phyloP scores from a whole-genome alignment of 2,329 filamentous ascomycete genomes.

The Dendryphion nanum region DNA sequence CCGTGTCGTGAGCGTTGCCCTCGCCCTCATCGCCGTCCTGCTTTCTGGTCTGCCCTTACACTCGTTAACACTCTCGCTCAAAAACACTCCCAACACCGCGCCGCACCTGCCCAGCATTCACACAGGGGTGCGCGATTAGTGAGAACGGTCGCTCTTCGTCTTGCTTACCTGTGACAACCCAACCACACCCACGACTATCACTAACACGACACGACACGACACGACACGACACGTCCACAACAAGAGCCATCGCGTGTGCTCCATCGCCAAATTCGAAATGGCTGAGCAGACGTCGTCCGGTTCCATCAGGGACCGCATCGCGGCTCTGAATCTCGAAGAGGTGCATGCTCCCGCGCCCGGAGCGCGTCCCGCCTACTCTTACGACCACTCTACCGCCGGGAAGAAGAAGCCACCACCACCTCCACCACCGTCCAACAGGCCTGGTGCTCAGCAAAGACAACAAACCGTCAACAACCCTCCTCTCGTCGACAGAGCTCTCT shows the following conservation, averaged over 20 bases:
- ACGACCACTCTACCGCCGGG: conserved; percentile 28
- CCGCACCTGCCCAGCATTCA: too few species aligned
- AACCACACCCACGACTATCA: too few species aligned
- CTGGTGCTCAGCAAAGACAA: conserved; percentile 28
- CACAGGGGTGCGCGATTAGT: too few species aligned
- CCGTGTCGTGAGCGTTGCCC: too few species aligned
- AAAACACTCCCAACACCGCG: not conserved
- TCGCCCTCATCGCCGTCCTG: too few species aligned
- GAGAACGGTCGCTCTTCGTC: too few species aligned
- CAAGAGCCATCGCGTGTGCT: conserved; percentile 9
- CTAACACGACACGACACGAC: too few species aligned
- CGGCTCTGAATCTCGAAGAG: conserved; percentile 48
- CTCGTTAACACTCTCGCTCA: conserved; percentile 1
- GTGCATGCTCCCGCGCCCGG: conserved; percentile 39
- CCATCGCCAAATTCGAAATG: too few species aligned
- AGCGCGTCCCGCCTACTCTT: conserved; percentile 34
- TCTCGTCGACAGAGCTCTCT: conserved; percentile 34
- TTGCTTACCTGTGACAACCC: conserved; percentile 2
- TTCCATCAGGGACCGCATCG: conserved; percentile 47
- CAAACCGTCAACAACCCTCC: conserved; percentile 43
- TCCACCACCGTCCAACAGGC: conserved; percentile 37
- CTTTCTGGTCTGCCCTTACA: too few species aligned
- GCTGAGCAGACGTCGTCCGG: conserved; percentile 25
- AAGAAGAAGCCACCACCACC: conserved; percentile 38
- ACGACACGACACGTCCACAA: not conserved